phyloP scores from a whole-genome alignment of 495 filamentous ascomycete species.

The Neurospora sp. region DNA sequence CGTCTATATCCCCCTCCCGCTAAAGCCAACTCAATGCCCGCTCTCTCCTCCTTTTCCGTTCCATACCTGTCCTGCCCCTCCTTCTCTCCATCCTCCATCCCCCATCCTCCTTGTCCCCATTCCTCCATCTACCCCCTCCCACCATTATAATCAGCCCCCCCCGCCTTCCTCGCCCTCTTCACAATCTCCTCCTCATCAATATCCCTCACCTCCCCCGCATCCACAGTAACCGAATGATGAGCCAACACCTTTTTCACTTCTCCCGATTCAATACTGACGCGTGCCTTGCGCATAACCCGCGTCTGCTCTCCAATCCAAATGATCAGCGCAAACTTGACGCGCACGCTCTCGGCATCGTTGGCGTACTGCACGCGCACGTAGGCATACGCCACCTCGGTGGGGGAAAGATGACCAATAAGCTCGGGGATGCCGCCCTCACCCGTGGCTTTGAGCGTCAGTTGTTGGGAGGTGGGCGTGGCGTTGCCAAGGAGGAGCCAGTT shows the following conservation, averaged over 20 bases:
- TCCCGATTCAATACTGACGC: too few species aligned
- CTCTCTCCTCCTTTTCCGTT: too few species aligned
- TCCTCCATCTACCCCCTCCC: constrained; percentile 37
- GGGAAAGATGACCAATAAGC: constrained; percentile 28
- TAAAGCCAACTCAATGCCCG: too few species aligned
- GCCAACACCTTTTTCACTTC: too few species aligned
- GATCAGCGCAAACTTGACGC: constrained; percentile 49
- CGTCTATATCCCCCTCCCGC: too few species aligned
- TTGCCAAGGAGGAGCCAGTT: constrained; percentile 51
- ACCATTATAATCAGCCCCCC: constrained; percentile 51
- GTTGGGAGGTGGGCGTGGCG: constrained; percentile 33
- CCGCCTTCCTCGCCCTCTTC: constrained; percentile 39
- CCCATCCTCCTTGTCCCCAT: too few species aligned
- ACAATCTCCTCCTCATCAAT: constrained; percentile 46
- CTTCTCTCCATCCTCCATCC: too few species aligned
- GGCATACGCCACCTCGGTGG: constrained; percentile 43
- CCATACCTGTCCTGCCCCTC: too few species aligned
- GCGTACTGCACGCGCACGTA: constrained; percentile 49
- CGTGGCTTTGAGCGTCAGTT: constrained; percentile 35
- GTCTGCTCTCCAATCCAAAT: constrained; percentile 47
- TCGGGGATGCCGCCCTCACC: constrained; percentile 42
- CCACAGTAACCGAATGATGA: constrained; percentile 43
- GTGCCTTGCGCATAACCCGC: constrained; percentile 51
- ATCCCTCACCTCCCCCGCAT: constrained; percentile 40
- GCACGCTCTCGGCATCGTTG: constrained; percentile 47